Conservation (phyloP, 2,329 filamentous ascomycete species). For the Coleophoma eucalyptorum region DNA sequence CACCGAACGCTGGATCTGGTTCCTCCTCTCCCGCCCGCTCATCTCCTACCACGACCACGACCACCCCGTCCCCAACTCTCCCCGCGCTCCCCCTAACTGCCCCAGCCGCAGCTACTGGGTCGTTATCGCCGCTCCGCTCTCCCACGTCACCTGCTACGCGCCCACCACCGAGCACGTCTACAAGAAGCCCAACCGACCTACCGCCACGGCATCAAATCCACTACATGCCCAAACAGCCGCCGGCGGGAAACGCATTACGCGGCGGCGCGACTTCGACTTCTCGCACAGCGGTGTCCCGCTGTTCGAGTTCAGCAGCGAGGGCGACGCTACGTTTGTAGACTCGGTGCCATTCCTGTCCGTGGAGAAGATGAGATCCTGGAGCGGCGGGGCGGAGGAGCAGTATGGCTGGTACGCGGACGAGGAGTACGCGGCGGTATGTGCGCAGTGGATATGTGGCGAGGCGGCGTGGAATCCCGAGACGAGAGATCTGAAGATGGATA, state of each 20-base stretch:
- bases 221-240: not conserved
- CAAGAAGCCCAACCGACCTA: not conserved
- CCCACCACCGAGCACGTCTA: conserved; percentile 2
- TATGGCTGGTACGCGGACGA: not conserved
- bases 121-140: conserved; percentile 21
- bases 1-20: conserved; percentile 20
- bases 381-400: conserved; percentile 1
- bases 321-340: not conserved
- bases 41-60: conserved; percentile 2
- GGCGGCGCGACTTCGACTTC: conserved; percentile 23
- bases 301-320: conserved; percentile 20
- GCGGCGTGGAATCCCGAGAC: not conserved
- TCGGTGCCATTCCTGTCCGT: conserved; percentile 5
- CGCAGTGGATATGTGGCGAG: not conserved
- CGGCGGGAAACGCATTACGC: conserved; percentile 4
- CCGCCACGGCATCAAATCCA: not conserved
- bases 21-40: conserved; percentile 17
- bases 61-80: no score
- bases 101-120: conserved; percentile 14
- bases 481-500: not conserved
- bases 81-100: conserved; percentile 17
- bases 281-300: conserved; percentile 20
- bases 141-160: conserved; percentile 16
- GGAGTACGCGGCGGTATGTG: not conserved
- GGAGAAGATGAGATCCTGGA: conserved; percentile 6